Evolutionary conservation across 768 basidiomycete species (phyloP).

Genomic region (Trametes cubensis): DNA sequence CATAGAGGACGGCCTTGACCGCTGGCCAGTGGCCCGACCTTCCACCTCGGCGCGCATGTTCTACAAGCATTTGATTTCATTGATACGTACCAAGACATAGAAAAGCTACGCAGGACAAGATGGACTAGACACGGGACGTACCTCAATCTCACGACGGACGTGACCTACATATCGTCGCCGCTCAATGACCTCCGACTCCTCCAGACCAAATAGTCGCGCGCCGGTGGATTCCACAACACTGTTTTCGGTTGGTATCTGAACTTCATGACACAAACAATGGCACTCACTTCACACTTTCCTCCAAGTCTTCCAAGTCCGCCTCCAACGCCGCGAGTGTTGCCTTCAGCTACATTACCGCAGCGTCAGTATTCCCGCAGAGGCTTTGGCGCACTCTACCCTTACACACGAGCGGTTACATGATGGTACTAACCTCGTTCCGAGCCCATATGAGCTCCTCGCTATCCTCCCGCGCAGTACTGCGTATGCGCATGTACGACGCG

Average conservation of each 20-base stretch:
- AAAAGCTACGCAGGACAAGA: background rate
- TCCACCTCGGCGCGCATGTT: slow-evolving; percentile 72
- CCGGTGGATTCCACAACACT: slow-evolving; percentile 89
- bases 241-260: background rate
- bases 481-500: slow-evolving; percentile 77
- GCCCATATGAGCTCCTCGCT: slow-evolving; percentile 84
- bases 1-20: slow-evolving; percentile 31
- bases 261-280: background rate
- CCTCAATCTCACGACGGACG: slow-evolving; percentile 78
- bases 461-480: slow-evolving; percentile 68
- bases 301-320: slow-evolving; percentile 90
- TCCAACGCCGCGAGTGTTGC: slow-evolving; percentile 78
- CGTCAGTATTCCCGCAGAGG: background rate
- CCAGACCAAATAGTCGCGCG: slow-evolving; percentile 81
- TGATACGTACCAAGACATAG: too few species aligned
- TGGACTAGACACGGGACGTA: slow-evolving; percentile 40
- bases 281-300: slow-evolving; percentile 85
- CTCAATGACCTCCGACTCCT: slow-evolving; percentile 72
- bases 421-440: slow-evolving; percentile 63
- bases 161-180: slow-evolving; percentile 76
- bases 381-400: background rate
- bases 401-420: background rate
- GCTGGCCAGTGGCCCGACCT: slow-evolving; percentile 22
- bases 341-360: slow-evolving; percentile 49
- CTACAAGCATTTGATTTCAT: slow-evolving; percentile 42